Conservation (phyloP, 257 asterid species). For the Jaltomata sinuosa region DNA sequence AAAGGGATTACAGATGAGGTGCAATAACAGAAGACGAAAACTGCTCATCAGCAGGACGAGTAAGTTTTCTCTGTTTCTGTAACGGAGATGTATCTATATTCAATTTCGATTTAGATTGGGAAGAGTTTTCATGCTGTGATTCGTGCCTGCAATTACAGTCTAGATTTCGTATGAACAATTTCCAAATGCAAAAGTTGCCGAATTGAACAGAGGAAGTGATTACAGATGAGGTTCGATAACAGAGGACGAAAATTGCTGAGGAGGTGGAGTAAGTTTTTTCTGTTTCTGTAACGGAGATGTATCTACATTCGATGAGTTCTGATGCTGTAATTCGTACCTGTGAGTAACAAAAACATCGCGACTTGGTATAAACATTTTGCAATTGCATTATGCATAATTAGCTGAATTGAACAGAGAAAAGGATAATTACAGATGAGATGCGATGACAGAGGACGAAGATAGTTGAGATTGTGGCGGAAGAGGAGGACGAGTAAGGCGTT, state of each 20-base stretch:
- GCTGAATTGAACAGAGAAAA: not conserved
- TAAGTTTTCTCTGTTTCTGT: not conserved
- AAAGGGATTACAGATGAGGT: not conserved
- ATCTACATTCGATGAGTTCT: no score
- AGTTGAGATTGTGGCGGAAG: not conserved
- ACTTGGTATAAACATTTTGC: not conserved
- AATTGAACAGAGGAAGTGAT: not conserved
- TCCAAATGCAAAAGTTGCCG: not conserved
- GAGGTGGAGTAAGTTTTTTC: not conserved
- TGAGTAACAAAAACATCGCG: not conserved
- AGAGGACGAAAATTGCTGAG: no score
- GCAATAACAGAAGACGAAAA: not conserved
- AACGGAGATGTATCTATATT: not conserved
- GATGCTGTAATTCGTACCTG: not conserved
- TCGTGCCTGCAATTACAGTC: not conserved
- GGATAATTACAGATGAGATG: not conserved
- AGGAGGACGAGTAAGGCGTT: conserved; percentile 23
- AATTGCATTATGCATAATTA: not conserved
- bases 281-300: no score
- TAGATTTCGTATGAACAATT: not conserved
- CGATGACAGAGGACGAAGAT: not conserved
- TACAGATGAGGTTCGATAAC: not conserved
- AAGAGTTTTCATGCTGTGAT: not conserved
- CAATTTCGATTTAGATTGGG: no score
- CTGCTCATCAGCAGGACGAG: not conserved